Base-by-base conservation (phyloP, 345 rosid species). In the Anacardium occidentale region DNA sequence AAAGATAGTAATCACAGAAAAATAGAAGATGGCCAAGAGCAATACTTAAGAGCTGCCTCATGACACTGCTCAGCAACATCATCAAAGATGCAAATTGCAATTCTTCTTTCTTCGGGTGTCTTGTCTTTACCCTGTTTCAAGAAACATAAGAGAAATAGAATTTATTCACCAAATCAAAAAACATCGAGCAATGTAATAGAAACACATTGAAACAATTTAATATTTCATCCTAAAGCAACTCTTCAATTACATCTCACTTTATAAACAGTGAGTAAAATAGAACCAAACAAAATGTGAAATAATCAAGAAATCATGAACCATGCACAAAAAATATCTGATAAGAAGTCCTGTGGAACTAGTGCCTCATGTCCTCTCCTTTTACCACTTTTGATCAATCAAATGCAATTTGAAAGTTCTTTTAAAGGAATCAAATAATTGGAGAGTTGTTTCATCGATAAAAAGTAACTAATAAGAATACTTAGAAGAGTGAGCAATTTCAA, bases 41-140 rank as follows among this genome's bases (percentile, higher is more conserved):
- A 88, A 76, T 91, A 96, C 99, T 90, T 96, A 5, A 90, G 89
- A 70, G 99, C 97, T 71, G 96, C 68, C 75, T 93, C 98, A 20
- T 88, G 94, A 79, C 99, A 96, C 74, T 93, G 99, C 81, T 93
- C 99, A 0, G 99, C 99, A 71, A 93, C 95, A 79, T 93, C 99
- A 83, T 96, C 99, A 83, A 96, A 96, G 37, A 96, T 96, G 86
- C 99, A 96, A 71, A 96, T 96, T 14, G 99, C 99, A 79, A 96
- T 89, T 84, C 99, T 93, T 81, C 99, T 90, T 87, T 96, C 99
- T 77, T 93, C 99, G 26, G 99, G 82, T 59, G 99, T 96, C 85
- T 93, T 96, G 83, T 96, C 99, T 76, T 89, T 96, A 68, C 98
- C 99, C 99, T 96, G 73, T 26, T 72, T 68, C 74, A 68, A 71